Conservation (phyloP, 2,329 filamentous ascomycete species). For the Ceratocystis harringtonii region DNA sequence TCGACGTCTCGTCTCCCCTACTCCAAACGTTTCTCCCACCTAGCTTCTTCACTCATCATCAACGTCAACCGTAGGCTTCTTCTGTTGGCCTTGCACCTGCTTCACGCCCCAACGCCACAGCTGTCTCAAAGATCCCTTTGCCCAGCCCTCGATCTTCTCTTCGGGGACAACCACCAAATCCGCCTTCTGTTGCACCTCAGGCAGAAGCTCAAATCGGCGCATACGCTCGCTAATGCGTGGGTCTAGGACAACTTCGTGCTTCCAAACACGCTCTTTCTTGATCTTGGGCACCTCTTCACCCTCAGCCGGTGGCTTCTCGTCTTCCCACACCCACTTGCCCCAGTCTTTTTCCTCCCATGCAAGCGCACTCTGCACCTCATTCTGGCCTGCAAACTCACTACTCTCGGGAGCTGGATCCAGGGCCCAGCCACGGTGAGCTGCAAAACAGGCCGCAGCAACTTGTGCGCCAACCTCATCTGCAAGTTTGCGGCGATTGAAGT, state of each 20-base stretch:
- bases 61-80: slow-evolving; percentile 28
- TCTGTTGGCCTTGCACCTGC: slow-evolving; percentile 28
- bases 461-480: slow-evolving; percentile 79
- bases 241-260: slow-evolving; percentile 60
- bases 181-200: slow-evolving; percentile 55
- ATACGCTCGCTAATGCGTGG: slow-evolving; percentile 61
- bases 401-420: slow-evolving; percentile 21
- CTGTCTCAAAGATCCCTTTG: slow-evolving; percentile 43
- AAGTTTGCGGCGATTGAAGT: slow-evolving; percentile 68
- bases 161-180: slow-evolving; percentile 46
- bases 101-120: slow-evolving; percentile 37
- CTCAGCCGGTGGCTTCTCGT: slow-evolving; percentile 29
- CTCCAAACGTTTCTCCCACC: not conserved
- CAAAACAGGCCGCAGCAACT: slow-evolving; percentile 69
- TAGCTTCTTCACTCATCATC: slow-evolving; percentile 24
- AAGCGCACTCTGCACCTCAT: slow-evolving; percentile 51
- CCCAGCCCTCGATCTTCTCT: slow-evolving; percentile 55
- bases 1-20: not conserved
- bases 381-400: slow-evolving; percentile 21
- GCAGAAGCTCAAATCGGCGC: slow-evolving; percentile 56
- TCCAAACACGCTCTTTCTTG: slow-evolving; percentile 54
- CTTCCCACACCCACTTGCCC: slow-evolving; percentile 63
- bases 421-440: slow-evolving; percentile 26
- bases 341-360: slow-evolving; percentile 63
- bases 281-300: slow-evolving; percentile 29